Base-by-base conservation (phyloP, 2,329 filamentous ascomycete species). In the Colletotrichum sp. region DNA sequence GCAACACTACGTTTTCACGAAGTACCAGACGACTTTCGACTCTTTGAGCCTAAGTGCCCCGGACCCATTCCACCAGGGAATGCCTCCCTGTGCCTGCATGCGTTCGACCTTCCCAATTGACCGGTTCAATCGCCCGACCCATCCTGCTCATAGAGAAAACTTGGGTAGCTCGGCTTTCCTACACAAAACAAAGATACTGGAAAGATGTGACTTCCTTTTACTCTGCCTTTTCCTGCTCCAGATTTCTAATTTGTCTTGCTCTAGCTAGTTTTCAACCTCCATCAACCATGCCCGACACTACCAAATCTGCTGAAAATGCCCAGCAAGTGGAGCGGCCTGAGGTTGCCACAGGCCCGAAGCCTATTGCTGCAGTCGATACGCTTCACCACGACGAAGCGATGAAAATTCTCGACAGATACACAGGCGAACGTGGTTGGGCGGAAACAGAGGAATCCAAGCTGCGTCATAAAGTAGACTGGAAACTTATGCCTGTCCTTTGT, bases 361-460 rank as follows among this genome's bases (percentile, higher is more conserved):
- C 59, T 9, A 34, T 28, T 30, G 32, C 55, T 8, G 21, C 64
- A 44, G 74, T 84, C 67, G 82, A 85, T 73, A 86, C 84, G 8
- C 64, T 85, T 16, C 83, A 85, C 76, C 79, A 81, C 55, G 85
- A 86, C 75, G 84, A 86, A 73, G 86, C 85, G 24, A 75, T 87
- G 60, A 84, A 84, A 69, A 84, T 89, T 10, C 78, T 89, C 16
- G 82, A 81, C 24, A 79, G 79, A 34, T 89, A 89, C 75, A 77
- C 80, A 7, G 88, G 87, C 6, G 85, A 87, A 9, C 78, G 82
- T 67, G 79, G 77, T 4, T 90, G 88, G 88, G 85, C 84, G 0
- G 80, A 83, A 0, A 78, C 81, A 13, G 87, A 88, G 75, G 86
- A 88, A 78, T 86, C 85, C 65, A 85, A 80, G 52, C 78, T 89